phyloP scores from a whole-genome alignment of 2,329 filamentous ascomycete genomes.

The Diaporthe vexans region DNA sequence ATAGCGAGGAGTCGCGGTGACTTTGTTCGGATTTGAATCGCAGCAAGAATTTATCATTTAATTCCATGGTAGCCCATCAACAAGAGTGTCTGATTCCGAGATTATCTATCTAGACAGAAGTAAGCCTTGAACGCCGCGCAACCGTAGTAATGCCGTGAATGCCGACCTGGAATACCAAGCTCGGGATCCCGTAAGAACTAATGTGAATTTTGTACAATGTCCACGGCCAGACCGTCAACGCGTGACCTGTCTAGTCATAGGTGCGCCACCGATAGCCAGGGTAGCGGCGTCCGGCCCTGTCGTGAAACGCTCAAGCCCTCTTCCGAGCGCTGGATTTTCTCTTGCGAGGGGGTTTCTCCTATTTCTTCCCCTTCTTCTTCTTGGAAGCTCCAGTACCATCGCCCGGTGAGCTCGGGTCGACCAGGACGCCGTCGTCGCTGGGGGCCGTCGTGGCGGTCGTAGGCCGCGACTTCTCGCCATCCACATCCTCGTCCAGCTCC shows the following conservation, averaged over 20 bases:
- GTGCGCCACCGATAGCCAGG: background rate
- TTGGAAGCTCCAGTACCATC: conserved; percentile 59
- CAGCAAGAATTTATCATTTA: conserved; percentile 15
- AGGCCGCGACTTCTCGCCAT: conserved; percentile 63
- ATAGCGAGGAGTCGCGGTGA: conserved; percentile 36
- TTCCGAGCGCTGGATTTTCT: conserved; percentile 17
- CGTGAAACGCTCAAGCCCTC: conserved; percentile 10
- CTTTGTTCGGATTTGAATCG: background rate
- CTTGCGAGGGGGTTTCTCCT: conserved; percentile 35
- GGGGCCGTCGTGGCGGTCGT: conserved; percentile 49
- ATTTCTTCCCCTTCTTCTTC: conserved; percentile 78
- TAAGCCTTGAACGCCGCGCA: conserved; percentile 41
- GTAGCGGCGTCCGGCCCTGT: background rate
- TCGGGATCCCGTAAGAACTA: background rate
- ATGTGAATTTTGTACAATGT: conserved; percentile 37
- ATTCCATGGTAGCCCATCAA: background rate
- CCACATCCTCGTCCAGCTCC: conserved; percentile 80
- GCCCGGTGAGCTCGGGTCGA: conserved; percentile 68
- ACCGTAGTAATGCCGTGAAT: conserved; percentile 40
- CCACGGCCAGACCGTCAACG: conserved; percentile 2
- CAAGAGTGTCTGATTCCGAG: conserved; percentile 15
- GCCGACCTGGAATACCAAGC: conserved; percentile 30
- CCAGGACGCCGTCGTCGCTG: conserved; percentile 84
- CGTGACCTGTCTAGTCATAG: background rate
- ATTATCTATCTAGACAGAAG: conserved; percentile 18